A percentile compares a stretch with the other conserved stretches of the same genome.
Evolutionary conservation across 2,329 filamentous ascomycete genomes (phyloP).

Genomic region (Rosellinia necatrix): DNA sequence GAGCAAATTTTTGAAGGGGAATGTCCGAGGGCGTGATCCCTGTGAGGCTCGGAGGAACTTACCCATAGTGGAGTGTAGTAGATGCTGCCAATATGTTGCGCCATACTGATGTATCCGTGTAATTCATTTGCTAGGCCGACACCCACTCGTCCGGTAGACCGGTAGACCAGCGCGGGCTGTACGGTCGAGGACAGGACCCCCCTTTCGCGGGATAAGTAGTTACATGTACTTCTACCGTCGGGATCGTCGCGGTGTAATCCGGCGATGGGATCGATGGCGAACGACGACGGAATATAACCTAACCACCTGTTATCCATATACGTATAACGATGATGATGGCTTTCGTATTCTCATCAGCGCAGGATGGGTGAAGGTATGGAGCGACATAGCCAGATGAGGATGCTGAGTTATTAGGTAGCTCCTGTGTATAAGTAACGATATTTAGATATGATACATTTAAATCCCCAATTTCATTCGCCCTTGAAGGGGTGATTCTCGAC

Average conservation of each 20-base stretch:
- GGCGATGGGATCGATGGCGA: not conserved
- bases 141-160: not conserved
- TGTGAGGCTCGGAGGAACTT: not conserved
- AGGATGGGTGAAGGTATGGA: no score
- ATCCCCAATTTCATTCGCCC: no score
- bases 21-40: no score
- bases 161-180: no score
- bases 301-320: not conserved
- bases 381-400: no score
- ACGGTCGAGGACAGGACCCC: no score
- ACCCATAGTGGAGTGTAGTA: no score
- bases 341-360: not conserved
- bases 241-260: not conserved
- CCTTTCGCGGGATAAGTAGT: not conserved
- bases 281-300: not conserved
- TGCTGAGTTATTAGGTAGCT: no score
- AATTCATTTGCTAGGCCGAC: slow-evolving; percentile 6
- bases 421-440: no score
- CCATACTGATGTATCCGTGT: not conserved
- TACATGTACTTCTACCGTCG: not conserved
- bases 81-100: no score
- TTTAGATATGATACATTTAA: no score
- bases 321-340: not conserved
- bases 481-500: no score
- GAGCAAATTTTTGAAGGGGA: not conserved